phyloP scores from a whole-genome alignment of 2,329 filamentous ascomycete species.

The Colletotrichum nymphaeae region DNA sequence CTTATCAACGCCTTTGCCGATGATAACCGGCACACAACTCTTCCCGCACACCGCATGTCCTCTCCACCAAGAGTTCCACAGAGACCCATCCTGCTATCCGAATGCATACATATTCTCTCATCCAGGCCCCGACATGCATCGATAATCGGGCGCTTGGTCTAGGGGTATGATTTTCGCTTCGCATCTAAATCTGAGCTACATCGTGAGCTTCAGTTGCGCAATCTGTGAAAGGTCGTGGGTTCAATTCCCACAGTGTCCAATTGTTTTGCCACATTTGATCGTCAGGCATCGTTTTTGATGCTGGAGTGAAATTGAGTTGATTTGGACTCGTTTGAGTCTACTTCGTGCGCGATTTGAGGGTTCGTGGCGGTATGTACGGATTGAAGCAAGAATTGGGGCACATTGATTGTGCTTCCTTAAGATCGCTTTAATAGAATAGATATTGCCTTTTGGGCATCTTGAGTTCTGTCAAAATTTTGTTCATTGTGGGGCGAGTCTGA shows the following conservation, averaged over 20 bases:
- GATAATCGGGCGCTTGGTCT: background rate
- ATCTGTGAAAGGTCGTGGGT: conserved; percentile 7
- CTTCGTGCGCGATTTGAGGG: too few species aligned
- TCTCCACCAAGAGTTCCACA: background rate
- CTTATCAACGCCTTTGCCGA: background rate
- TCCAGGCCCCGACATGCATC: accelerated
- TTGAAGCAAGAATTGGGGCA: too few species aligned
- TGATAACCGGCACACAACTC: background rate
- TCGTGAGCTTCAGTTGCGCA: background rate
- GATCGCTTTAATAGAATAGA: too few species aligned
- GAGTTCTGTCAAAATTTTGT: too few species aligned
- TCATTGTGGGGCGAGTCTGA: too few species aligned
- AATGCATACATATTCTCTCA: background rate
- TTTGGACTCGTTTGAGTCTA: too few species aligned
- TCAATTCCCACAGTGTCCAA: conserved; percentile 9
- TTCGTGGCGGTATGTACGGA: too few species aligned
- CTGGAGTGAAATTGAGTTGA: background rate
- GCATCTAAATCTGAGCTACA: background rate
- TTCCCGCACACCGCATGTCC: background rate
- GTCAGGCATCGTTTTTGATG: background rate
- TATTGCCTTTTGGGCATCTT: too few species aligned
- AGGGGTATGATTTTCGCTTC: conserved; percentile 15
- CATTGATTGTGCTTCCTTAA: too few species aligned
- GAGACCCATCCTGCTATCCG: background rate
- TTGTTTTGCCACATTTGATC: background rate